Conservation (phyloP, 78 protist genomes). For the Dictyostelium discoideum region DNA sequence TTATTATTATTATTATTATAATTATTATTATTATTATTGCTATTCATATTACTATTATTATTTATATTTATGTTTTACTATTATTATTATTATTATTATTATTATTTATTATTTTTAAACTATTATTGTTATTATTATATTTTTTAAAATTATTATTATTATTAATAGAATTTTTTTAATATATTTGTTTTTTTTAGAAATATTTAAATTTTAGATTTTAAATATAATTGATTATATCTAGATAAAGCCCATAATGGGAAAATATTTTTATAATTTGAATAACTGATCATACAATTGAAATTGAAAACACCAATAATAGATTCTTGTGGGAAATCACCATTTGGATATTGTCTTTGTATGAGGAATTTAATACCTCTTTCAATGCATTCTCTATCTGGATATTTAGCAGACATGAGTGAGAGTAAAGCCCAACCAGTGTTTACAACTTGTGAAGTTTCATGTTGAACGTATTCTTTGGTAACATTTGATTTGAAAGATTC, state of each 20-base stretch:
- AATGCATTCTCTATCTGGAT: conserved; percentile 74
- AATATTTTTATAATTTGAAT: conserved; percentile 90
- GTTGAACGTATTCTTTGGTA: conserved; percentile 73
- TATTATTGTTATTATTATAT: neutral
- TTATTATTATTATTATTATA: neutral
- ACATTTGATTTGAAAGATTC: conserved; percentile 89
- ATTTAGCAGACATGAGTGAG: conserved; percentile 87
- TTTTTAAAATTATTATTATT: neutral
- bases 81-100: neutral
- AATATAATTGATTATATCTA: conserved; percentile 72
- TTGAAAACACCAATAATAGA: conserved; percentile 96
- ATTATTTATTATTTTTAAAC: neutral
- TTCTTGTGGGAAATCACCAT: conserved; percentile 95
- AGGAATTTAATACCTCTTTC: conserved; percentile 68
- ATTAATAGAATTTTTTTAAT: neutral
- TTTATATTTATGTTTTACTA: no score
- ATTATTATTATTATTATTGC: neutral
- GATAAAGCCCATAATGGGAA: conserved; percentile 97
- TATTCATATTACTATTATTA: neutral
- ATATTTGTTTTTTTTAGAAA: neutral
- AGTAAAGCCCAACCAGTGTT: conserved; percentile 96
- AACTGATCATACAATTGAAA: conserved; percentile 93
- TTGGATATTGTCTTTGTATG: conserved; percentile 60
- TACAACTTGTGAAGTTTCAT: conserved; percentile 81
- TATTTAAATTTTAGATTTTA: conserved; percentile 44